Evolutionary conservation across 257 asterid species (phyloP).

Genomic region (Scutellaria minor): DNA sequence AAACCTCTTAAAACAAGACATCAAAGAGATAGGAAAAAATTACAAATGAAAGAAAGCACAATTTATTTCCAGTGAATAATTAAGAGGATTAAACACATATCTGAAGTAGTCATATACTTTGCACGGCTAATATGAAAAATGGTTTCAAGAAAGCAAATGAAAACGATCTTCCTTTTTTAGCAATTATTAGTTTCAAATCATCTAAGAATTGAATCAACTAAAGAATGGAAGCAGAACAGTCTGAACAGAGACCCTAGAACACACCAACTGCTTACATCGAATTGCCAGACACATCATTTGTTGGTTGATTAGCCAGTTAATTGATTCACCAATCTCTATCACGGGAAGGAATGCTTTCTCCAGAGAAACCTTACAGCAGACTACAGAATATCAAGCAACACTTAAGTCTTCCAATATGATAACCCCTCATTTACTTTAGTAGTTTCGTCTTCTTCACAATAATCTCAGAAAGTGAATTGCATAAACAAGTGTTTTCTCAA

Average conservation of each 20-base stretch:
- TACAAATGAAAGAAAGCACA: neutral
- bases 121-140: neutral
- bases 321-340: neutral
- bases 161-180: neutral
- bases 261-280: constrained; percentile 16
- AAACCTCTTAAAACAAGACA: neutral
- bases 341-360: constrained; percentile 2
- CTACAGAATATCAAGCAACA: neutral
- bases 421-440: constrained; percentile 1
- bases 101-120: constrained; percentile 9
- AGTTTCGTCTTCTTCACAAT: constrained; percentile 17
- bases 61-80: neutral
- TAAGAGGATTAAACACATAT: constrained; percentile 23
- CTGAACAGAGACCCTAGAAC: neutral
- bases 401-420: constrained; percentile 23
- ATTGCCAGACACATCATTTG: constrained; percentile 4
- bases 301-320: neutral
- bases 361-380: neutral
- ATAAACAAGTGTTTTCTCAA: constrained; percentile 5
- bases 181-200: constrained; percentile 18
- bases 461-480: constrained; percentile 12
- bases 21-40: constrained; percentile 3
- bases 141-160: constrained; percentile 16
- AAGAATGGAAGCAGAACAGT: neutral
- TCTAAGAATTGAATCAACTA: neutral